phyloP scores from a whole-genome alignment of 2,329 filamentous ascomycete species.

The Knufia fluminis region DNA sequence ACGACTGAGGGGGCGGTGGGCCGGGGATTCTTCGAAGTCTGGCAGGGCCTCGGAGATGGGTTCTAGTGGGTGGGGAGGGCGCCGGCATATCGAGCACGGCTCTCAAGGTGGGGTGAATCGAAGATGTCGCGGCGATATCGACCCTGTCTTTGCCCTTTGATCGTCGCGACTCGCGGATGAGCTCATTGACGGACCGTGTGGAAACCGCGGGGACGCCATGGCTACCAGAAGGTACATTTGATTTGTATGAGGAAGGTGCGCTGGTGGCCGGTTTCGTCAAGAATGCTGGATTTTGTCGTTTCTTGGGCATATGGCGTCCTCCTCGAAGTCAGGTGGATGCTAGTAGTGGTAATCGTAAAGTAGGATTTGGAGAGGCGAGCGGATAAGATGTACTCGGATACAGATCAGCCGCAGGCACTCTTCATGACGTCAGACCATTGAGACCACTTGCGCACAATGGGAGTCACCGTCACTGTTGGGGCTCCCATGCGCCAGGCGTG shows the following conservation, averaged over 20 bases:
- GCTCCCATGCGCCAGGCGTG: neutral
- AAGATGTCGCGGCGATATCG: conserved; percentile 26
- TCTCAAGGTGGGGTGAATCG: conserved; percentile 38
- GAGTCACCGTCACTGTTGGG: neutral
- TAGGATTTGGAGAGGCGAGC: too few relatives aligned
- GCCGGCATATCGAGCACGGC: conserved; percentile 37
- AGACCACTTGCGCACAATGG: conserved; percentile 1
- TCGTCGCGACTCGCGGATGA: conserved; percentile 39
- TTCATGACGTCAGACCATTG: conserved; percentile 4
- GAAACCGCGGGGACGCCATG: conserved; percentile 14
- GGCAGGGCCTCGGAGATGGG: conserved; percentile 27
- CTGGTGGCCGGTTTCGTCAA: conserved; percentile 33
- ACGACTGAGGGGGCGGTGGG: conserved; percentile 38
- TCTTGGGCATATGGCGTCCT: conserved; percentile 36
- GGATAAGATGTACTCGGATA: too few relatives aligned
- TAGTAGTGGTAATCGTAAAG: neutral
- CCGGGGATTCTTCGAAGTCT: conserved; percentile 34
- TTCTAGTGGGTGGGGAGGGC: conserved; percentile 28
- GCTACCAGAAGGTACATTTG: neutral
- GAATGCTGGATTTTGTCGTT: conserved; percentile 30
- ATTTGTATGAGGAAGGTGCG: conserved; percentile 31
- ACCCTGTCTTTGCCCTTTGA: conserved; percentile 27
- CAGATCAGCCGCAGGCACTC: neutral
- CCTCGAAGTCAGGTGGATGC: neutral
- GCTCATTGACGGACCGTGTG: conserved; percentile 36